phyloP scores from a whole-genome alignment of 2,329 filamentous ascomycete genomes.

The Aspergillus quadrilineatus region DNA sequence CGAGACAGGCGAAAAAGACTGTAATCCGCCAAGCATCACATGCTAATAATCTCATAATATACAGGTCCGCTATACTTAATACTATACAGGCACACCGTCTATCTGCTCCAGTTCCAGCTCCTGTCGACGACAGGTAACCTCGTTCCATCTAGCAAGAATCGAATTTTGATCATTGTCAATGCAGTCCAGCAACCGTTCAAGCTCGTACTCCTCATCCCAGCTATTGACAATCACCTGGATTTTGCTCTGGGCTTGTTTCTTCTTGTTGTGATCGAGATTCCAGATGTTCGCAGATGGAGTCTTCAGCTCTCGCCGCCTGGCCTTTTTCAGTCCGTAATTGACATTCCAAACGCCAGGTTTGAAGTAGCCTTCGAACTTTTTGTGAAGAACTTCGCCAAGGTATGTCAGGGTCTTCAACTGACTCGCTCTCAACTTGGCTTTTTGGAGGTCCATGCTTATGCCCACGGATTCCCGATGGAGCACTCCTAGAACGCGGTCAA shows the following conservation, averaged over 20 bases:
- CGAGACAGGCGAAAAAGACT: not conserved
- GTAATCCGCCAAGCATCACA: conserved; percentile 9
- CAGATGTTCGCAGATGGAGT: not conserved
- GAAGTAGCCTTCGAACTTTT: conserved; percentile 22
- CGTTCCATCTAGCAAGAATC: conserved; percentile 20
- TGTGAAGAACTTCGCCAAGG: conserved; percentile 23
- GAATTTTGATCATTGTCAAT: conserved; percentile 18
- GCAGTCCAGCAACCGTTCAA: conserved; percentile 23
- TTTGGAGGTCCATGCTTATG: not conserved
- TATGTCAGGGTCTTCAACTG: conserved; percentile 23
- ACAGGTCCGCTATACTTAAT: not conserved
- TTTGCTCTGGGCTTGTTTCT: not conserved
- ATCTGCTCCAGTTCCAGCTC: not conserved
- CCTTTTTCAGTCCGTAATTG: conserved; percentile 15
- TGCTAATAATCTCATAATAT: not conserved
- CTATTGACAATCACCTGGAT: conserved; percentile 14
- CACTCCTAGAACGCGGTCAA: conserved; percentile 27
- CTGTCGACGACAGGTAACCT: conserved; percentile 8
- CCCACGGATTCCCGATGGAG: conserved; percentile 13
- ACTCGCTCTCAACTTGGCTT: conserved; percentile 1
- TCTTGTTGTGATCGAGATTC: not conserved
- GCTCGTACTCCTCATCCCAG: conserved; percentile 33
- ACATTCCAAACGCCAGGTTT: conserved; percentile 15
- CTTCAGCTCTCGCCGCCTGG: conserved; percentile 14
- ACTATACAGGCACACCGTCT: conserved; percentile 2